Base-by-base conservation (phyloP, 768 basidiomycete genomes). In the Calocybe gangraenosa region DNA sequence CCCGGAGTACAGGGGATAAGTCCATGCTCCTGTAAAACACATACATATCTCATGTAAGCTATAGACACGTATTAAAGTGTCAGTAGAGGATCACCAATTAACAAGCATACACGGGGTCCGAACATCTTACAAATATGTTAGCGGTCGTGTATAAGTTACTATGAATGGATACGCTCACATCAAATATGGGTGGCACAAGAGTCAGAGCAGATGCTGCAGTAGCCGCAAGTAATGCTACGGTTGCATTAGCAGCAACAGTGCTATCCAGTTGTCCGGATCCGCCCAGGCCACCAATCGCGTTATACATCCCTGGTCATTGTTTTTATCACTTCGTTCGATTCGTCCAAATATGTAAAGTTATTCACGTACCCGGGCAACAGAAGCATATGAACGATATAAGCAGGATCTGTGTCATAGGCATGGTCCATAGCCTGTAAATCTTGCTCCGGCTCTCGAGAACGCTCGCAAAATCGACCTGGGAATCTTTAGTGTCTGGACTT, bases 231-330 rank as follows among this genome's bases (percentile, higher is more conserved):
- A 59, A 44, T 10, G 61, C 59, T 9, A 62, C 61, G 1, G 56
- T 59, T 17, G 61, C 61, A 43, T 62, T 62, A 7, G 59, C 61
- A 18, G 61, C 59, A 8, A 62, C 61, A 9, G 61, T 62, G 31
- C 56, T 57, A 35, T 62, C 56, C 14, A 62, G 49, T 37, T 62
- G 61, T 3, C 61, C 61, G 19, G 61, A 62, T 42, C 61, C 61
- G 15, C 61, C 59, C 11, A 62, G 46, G 19, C 61, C 61, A 21
- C 49, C 44, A 31, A 62, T 62, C 17, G 61, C 61, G 23, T 62
- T 62, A 34, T 62, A 62, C 61, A 62, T 62, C 28, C 61, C 61
- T 62, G 28, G 11, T 3, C 37, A n/a, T n/a, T n/a, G n/a, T 22
- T 13, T 18, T 39, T 13, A 28, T 15, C 25, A 22, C 17, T 18